Evolutionary conservation across 1,139 yeast genomes (phyloP), one percentile per base, ranked within the genome.

Genomic region (Meyerozyma sp.): DNA sequence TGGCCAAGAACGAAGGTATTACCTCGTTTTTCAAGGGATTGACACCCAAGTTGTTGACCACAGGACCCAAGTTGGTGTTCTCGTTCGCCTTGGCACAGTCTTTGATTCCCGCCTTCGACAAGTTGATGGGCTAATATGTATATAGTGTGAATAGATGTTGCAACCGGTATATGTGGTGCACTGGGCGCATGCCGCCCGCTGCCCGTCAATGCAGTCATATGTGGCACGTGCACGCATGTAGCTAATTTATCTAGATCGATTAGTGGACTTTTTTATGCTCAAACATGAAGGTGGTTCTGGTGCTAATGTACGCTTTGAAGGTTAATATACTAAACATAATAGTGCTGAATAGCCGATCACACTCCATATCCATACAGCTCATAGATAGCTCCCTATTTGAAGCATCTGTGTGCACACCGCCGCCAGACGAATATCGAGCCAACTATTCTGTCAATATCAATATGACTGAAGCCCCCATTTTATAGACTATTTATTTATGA

Each of bases 1-100:
- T 94, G 86, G 79, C 85, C 53, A 86, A 81, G 64, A 88, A 86
- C 60, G 99, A 93, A 71, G 95, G 95, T 56, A 46, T 87, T 48
- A 58, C 90, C 39, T 79, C 97, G n/a, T 93, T 93, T 73, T 93
- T 93, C 80, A 93, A 93, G 72, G 98, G 99, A 38, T 80, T 93
- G 63, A 86, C 95, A 48, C 99, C 99, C 48, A 93, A 93, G 69
- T 78, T 93, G 61, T 79, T 93, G 65, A 93, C 98, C 42, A 91
- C 98, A 40, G 99, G 98, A 54, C 99, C 99, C 48, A 93, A 93
- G 74, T 80, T 93, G 59, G 98, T 93, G 42, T 93, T 93, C 68
- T 87, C 96, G 23, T 93, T 93, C 63, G 98, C 98, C 11, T 73
- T 93, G 65, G 98, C 98, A 40, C 98, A 93, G 72, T 78, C 96